Evolutionary conservation across 768 basidiomycete species (phyloP).

Genomic region (Macrocybe gigantea): DNA sequence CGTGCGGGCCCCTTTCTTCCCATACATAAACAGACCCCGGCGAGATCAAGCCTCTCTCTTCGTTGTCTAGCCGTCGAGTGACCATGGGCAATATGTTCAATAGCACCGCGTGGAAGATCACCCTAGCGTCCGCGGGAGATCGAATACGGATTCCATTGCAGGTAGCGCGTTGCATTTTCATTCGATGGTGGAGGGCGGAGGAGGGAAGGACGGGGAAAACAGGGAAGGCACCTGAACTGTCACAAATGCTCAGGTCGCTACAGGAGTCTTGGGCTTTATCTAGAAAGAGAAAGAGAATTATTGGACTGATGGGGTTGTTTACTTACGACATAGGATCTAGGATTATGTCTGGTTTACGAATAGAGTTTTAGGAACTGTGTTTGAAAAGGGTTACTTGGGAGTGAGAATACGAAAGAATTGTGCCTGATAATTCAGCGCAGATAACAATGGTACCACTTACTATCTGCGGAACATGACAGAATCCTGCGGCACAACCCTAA

Average conservation of each 20-base stretch:
- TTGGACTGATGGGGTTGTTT: slow-evolving; percentile 33
- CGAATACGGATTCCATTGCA: slow-evolving; percentile 45
- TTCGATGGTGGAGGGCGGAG: slow-evolving; percentile 4
- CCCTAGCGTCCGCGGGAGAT: slow-evolving; percentile 45
- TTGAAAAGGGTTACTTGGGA: slow-evolving; percentile 24
- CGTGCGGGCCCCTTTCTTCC: slow-evolving; percentile 74
- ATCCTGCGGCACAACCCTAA: too few species aligned
- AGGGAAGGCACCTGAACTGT: background rate
- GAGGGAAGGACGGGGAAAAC: background rate
- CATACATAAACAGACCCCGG: slow-evolving; percentile 79
- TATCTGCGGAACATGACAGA: too few species aligned
- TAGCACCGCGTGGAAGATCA: slow-evolving; percentile 72
- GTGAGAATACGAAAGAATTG: slow-evolving; percentile 22
- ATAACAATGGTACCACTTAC: too few species aligned
- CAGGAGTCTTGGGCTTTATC: slow-evolving; percentile 23
- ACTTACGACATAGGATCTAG: slow-evolving; percentile 31
- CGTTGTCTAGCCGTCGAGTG: slow-evolving; percentile 67
- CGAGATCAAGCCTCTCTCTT: slow-evolving; percentile 66
- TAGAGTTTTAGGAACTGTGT: slow-evolving; percentile 45
- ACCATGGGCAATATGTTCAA: slow-evolving; percentile 71
- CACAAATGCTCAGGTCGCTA: too few species aligned
- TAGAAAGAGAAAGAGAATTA: slow-evolving; percentile 24
- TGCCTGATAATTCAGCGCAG: slow-evolving; percentile 18
- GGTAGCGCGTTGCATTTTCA: slow-evolving; percentile 43
- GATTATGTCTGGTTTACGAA: slow-evolving; percentile 28